Evolutionary conservation across 163 green algal species (phyloP).

Genomic region (Chloroidium sp.): DNA sequence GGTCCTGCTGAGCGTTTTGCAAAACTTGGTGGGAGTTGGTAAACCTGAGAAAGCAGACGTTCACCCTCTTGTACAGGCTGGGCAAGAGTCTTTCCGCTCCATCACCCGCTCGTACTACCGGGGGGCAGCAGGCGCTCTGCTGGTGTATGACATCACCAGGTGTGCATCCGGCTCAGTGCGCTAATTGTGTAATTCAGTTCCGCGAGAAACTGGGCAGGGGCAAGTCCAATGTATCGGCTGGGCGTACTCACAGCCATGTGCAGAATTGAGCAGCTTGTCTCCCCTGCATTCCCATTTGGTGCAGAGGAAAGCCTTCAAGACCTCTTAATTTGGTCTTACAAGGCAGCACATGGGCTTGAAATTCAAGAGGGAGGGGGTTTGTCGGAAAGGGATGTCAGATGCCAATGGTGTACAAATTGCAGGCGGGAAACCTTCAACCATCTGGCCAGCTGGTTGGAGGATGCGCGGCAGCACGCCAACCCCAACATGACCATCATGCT

Average conservation of each 20-base stretch:
- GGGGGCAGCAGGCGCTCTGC: conserved; percentile 89
- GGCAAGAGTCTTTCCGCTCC: conserved; percentile 93
- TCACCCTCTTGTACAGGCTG: conserved; percentile 40
- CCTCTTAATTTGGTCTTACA: too few relatives aligned
- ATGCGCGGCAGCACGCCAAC: conserved; percentile 97
- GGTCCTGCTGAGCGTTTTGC: too few relatives aligned
- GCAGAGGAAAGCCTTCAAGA: too few relatives aligned
- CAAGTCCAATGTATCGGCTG: neutral
- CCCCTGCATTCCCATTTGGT: too few relatives aligned
- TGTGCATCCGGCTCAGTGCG: conserved; percentile 5
- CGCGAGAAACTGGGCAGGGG: neutral
- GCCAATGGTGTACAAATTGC: neutral
- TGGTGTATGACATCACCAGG: conserved; percentile 99
- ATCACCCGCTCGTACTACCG: conserved; percentile 99
- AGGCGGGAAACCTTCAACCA: conserved; percentile 99
- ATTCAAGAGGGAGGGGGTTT: too few relatives aligned
- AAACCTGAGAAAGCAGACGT: too few relatives aligned
- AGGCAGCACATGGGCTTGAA: neutral
- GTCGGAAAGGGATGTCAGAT: too few relatives aligned
- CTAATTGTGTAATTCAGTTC: neutral
- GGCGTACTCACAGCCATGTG: neutral
- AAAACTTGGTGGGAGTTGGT: too few relatives aligned
- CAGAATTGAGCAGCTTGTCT: neutral
- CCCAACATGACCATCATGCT: conserved; percentile 99
- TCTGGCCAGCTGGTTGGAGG: conserved; percentile 95